Conservation (phyloP, 768 basidiomycete genomes). For the Phylloporus sp. region DNA sequence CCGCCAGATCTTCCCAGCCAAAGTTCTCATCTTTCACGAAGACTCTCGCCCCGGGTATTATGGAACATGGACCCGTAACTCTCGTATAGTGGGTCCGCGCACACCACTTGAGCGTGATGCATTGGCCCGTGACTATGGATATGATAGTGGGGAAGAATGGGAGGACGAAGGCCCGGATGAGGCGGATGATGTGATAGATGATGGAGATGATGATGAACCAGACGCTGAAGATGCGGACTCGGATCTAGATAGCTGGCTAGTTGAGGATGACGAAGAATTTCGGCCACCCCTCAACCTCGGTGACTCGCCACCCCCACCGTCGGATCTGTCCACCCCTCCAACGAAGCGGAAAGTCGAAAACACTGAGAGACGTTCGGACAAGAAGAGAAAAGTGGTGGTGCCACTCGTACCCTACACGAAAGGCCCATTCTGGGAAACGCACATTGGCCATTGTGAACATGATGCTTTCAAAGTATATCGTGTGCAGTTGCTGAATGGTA, state of each 20-base stretch:
- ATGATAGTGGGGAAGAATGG: slow-evolving; percentile 97
- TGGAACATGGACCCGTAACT: slow-evolving; percentile 89
- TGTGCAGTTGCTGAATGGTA: slow-evolving; percentile 84
- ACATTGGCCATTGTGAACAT: slow-evolving; percentile 60
- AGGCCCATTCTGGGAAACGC: slow-evolving; percentile 77
- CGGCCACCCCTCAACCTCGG: slow-evolving; percentile 39
- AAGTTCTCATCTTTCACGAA: slow-evolving; percentile 77
- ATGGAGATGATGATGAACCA: slow-evolving; percentile 60
- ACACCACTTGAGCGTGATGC: slow-evolving; percentile 78
- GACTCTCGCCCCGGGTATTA: slow-evolving; percentile 90
- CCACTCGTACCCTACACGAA: slow-evolving; percentile 77
- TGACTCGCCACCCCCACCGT: slow-evolving; percentile 31
- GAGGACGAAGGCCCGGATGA: slow-evolving; percentile 76
- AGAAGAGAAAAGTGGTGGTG: slow-evolving; percentile 73
- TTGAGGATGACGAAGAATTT: slow-evolving; percentile 70
- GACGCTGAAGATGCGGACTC: slow-evolving; percentile 48
- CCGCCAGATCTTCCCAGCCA: slow-evolving; percentile 60
- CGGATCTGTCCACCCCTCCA: slow-evolving; percentile 33
- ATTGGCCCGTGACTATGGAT: slow-evolving; percentile 76
- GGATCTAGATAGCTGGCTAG: slow-evolving; percentile 39
- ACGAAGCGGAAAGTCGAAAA: slow-evolving; percentile 67
- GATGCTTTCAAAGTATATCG: slow-evolving; percentile 69
- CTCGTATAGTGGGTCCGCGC: slow-evolving; percentile 73
- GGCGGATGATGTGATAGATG: slow-evolving; percentile 67
- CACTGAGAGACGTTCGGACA: slow-evolving; percentile 40